Conservation (phyloP, 2,329 filamentous ascomycete species). For the Apiospora kogelbergensis region DNA sequence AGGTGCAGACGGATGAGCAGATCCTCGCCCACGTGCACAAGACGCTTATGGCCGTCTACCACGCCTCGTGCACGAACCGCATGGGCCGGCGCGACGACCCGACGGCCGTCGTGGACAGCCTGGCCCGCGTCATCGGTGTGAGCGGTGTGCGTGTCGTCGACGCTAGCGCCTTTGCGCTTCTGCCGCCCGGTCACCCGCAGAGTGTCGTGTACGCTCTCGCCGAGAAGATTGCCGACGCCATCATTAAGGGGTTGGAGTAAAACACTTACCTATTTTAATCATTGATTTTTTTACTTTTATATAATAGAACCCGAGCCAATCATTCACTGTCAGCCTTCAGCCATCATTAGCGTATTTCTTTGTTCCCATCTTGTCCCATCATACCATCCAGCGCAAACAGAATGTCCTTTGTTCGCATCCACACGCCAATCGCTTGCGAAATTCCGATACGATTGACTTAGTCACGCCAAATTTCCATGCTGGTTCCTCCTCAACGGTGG, state of each 20-base stretch:
- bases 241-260: slow-evolving; percentile 5
- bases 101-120: slow-evolving; percentile 19
- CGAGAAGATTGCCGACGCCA: slow-evolving; percentile 14
- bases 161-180: slow-evolving; percentile 16
- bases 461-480: no score
- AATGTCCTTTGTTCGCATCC: neutral
- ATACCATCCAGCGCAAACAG: neutral
- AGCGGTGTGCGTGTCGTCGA: slow-evolving; percentile 17
- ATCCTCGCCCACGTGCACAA: slow-evolving; percentile 36
- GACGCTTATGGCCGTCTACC: slow-evolving; percentile 31
- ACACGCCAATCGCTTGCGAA: neutral
- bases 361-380: neutral
- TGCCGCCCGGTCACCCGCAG: slow-evolving; percentile 15
- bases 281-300: neutral
- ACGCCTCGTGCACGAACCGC: slow-evolving; percentile 17
- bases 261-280: neutral
- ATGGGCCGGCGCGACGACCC: slow-evolving; percentile 19
- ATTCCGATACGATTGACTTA: neutral
- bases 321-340: neutral
- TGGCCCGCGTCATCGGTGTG: slow-evolving; percentile 18
- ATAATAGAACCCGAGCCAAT: no score
- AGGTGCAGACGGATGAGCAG: slow-evolving; percentile 40
- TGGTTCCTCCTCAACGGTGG: no score
- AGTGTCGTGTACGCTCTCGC: slow-evolving; percentile 13
- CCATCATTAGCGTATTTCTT: neutral